Percentiles rank a stretch among this genome's conserved stretches.
These are phyloP conservation scores for Kwoniella shivajii DNA, from an alignment of 1,284 basidiomycete genomes.

Conservation along the genomic window DNA sequence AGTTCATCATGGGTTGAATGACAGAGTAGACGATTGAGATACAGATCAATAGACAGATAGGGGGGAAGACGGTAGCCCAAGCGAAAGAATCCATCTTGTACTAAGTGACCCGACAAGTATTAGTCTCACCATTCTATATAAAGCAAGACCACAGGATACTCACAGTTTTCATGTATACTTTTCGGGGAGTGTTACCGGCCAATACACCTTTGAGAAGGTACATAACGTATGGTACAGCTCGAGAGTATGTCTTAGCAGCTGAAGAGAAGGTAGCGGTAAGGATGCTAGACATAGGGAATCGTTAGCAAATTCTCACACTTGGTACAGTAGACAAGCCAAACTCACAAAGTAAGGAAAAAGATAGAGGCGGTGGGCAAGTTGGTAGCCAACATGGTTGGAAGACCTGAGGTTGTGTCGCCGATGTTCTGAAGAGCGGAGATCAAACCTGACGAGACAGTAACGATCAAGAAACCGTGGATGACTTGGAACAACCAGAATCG, in stretches of 20 bases:
- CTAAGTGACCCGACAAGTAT: slow-evolving; percentile 16
- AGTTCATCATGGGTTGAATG: slow-evolving; percentile 53
- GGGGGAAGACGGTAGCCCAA: slow-evolving; percentile 49
- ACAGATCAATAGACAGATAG: slow-evolving; percentile 45
- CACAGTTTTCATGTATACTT: slow-evolving; percentile 43
- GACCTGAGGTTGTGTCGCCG: slow-evolving; percentile 61
- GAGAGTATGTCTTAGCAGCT: slow-evolving; percentile 77
- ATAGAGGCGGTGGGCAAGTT: slow-evolving; percentile 82
- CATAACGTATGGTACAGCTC: slow-evolving; percentile 71
- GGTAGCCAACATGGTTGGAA: slow-evolving; percentile 68
- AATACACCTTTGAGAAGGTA: slow-evolving; percentile 85
- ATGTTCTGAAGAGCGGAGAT: slow-evolving; percentile 69
- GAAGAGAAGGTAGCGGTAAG: slow-evolving; percentile 62
- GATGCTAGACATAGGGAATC: slow-evolving; percentile 24
- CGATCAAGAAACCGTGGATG: slow-evolving; percentile 85
- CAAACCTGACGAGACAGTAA: slow-evolving; percentile 79
- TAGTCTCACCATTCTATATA: not conserved
- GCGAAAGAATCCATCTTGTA: slow-evolving; percentile 43
- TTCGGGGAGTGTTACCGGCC: slow-evolving; percentile 85
- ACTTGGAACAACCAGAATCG: slow-evolving; percentile 92
- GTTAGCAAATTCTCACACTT: slow-evolving; percentile 38
- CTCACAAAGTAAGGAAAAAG: slow-evolving; percentile 86
- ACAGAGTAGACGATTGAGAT: slow-evolving; percentile 54
- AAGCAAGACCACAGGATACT: slow-evolving; percentile 15
- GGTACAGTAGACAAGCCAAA: slow-evolving; percentile 28